Evolutionary conservation across 2,329 filamentous ascomycete genomes (phyloP).

Genomic region (Cladophialophora bantiana): DNA sequence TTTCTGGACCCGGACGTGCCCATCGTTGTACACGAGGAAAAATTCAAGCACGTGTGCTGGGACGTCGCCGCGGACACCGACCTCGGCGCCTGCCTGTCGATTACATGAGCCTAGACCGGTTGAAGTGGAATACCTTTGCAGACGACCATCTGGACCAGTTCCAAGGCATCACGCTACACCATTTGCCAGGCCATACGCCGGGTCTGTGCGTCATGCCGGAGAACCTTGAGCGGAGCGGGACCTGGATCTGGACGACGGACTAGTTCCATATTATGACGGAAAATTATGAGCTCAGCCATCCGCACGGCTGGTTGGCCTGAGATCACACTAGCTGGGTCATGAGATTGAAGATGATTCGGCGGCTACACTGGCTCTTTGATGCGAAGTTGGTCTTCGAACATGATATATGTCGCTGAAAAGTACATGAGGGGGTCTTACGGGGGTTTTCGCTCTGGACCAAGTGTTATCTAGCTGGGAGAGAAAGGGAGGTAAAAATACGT

Average conservation of each 20-base stretch:
- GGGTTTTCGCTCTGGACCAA: background rate
- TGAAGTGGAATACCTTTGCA: conserved; percentile 55
- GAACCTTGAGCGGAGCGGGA: conserved; percentile 47
- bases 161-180: conserved; percentile 50
- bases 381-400: conserved; percentile 47
- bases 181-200: conserved; percentile 49
- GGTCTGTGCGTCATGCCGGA: conserved; percentile 49
- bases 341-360: conserved; percentile 46
- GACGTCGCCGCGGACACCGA: conserved; percentile 53
- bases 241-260: conserved; percentile 52
- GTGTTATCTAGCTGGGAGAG: no score
- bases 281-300: conserved; percentile 47
- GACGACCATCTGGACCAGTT: conserved; percentile 50
- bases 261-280: conserved; percentile 51
- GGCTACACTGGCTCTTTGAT: conserved; percentile 44
- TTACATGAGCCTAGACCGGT: conserved; percentile 46
- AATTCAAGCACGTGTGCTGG: conserved; percentile 57
- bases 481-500: no score
- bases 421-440: conserved; percentile 31
- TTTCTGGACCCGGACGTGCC: conserved; percentile 53
- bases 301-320: conserved; percentile 48
- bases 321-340: conserved; percentile 50
- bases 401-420: conserved; percentile 39
- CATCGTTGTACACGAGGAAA: conserved; percentile 58
- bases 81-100: conserved; percentile 50